Evolutionary conservation across 2,329 filamentous ascomycete species (phyloP).

Genomic region (Aspergillus eucalypticola): DNA sequence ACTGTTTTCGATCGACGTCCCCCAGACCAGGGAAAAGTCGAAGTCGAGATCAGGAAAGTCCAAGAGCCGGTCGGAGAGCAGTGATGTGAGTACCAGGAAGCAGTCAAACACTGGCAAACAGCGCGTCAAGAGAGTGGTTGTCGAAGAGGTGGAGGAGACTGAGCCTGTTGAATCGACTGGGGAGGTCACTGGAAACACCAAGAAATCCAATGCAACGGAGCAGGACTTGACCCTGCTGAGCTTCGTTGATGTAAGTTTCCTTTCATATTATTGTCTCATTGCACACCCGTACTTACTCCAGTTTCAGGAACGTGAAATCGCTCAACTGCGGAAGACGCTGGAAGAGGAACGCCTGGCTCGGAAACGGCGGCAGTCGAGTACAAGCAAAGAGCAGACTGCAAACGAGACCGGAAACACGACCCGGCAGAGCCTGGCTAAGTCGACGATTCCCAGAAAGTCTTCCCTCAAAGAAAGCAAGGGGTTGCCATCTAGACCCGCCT

Average conservation of each 20-base stretch:
- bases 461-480: constrained; percentile 55
- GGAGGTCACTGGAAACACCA: constrained; percentile 29
- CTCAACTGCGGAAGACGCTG: constrained; percentile 54
- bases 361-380: constrained; percentile 39
- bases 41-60: constrained; percentile 25
- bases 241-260: constrained; percentile 50
- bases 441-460: constrained; percentile 52
- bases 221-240: constrained; percentile 56
- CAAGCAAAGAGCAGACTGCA: constrained; percentile 33
- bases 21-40: constrained; percentile 26
- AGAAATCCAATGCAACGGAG: constrained; percentile 26
- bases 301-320: constrained; percentile 50
- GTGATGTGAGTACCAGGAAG: constrained; percentile 28
- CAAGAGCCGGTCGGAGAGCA: constrained; percentile 21
- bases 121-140: constrained; percentile 40
- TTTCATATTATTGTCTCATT: background rate
- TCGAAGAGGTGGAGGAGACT: constrained; percentile 36
- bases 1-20: constrained; percentile 39
- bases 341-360: constrained; percentile 56
- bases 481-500: constrained; percentile 34
- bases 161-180: constrained; percentile 33
- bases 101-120: constrained; percentile 42
- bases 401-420: constrained; percentile 44
- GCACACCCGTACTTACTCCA: background rate
- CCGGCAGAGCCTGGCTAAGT: constrained; percentile 40